Conservation (phyloP, 2,329 filamentous ascomycete genomes). For the Monilinia laxa region DNA sequence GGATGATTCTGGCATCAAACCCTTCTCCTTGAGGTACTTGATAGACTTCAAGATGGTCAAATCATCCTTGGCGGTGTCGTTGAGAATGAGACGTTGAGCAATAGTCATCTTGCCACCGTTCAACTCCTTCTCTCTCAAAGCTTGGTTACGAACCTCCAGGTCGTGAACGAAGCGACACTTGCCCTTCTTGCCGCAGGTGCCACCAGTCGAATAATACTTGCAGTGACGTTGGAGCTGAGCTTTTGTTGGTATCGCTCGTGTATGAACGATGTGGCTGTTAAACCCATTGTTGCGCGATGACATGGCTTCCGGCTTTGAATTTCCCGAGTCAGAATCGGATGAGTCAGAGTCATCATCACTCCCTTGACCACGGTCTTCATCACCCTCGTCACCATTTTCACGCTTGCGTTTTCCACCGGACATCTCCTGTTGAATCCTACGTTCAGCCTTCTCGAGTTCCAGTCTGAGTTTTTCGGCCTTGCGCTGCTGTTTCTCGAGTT, state of each 20-base stretch:
- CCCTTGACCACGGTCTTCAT: slow-evolving; percentile 52
- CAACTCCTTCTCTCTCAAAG: slow-evolving; percentile 61
- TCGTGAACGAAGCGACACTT: slow-evolving; percentile 74
- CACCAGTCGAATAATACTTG: slow-evolving; percentile 70
- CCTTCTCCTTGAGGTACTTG: slow-evolving; percentile 58
- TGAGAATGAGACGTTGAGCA: slow-evolving; percentile 63
- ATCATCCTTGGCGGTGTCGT: slow-evolving; percentile 68
- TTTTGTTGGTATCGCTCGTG: slow-evolving; percentile 49
- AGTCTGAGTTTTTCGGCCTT: slow-evolving; percentile 61
- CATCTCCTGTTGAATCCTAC: slow-evolving; percentile 40
- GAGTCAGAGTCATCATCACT: slow-evolving; percentile 37
- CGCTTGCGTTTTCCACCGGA: slow-evolving; percentile 67
- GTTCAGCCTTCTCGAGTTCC: slow-evolving; percentile 68
- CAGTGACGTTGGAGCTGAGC: slow-evolving; percentile 65
- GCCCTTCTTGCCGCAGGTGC: slow-evolving; percentile 69
- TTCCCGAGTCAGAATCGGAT: slow-evolving; percentile 51
- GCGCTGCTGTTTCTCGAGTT: slow-evolving; percentile 54
- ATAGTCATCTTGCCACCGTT: slow-evolving; percentile 66
- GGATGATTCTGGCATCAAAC: slow-evolving; percentile 40
- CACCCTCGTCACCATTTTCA: slow-evolving; percentile 65
- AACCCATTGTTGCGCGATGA: slow-evolving; percentile 47
- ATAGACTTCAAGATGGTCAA: slow-evolving; percentile 64
- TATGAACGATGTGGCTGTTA: slow-evolving; percentile 28
- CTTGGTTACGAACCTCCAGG: slow-evolving; percentile 60
- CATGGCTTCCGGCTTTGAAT: slow-evolving; percentile 58